Evolutionary conservation across 805 yeast genomes (phyloP), one percentile per base, ranked within the genome.

Genomic region (Kluyveromyces wickerhamii): DNA sequence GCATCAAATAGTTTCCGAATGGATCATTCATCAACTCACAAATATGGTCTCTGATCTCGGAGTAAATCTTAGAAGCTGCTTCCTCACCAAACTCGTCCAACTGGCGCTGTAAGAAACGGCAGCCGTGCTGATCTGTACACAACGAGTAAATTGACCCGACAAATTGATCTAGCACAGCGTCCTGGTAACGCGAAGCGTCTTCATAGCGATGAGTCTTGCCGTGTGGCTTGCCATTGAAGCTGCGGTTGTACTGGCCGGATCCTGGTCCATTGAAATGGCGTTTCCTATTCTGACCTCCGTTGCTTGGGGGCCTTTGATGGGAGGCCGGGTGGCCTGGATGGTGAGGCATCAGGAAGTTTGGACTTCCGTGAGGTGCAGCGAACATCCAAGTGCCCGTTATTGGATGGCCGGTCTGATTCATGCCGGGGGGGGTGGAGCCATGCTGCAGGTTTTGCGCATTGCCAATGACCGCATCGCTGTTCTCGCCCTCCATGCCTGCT

Each of bases 71-170:
- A 20, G 80, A 71, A 7, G 88, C 80, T 10, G 82, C 84, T 32
- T 67, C 62, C n/a, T 65, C 59, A 21, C 71, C 74, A 8, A 72
- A 71, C 29, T 68, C 56, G 47, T 86, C 95, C 45, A 92, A 67
- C 55, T 87, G 94, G 43, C 81, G 75, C 60, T 89, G 98, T 43
- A 89, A 63, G 56, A 83, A 87, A 39, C 98, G 69, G 55, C 97
- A 89, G 7, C 98, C 97, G 54, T 89, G 96, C 62, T 89, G 97
- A 56, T 89, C 98, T 52, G 79, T 85, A 62, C 97, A 88, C 43
- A 92, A 66, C 1, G 83, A 70, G 52, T 74, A 82, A 35, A 89
- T 79, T 38, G 77, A 78, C 29, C 86, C 86, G 12, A 71, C 62
- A 51, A 79, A 82, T 46, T 82, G 87, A 31, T 69, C 74, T 42